These are phyloP conservation scores for Vickermania spadyakhi DNA, from an alignment of 208 protist genomes.

Conservation along the genomic window DNA sequence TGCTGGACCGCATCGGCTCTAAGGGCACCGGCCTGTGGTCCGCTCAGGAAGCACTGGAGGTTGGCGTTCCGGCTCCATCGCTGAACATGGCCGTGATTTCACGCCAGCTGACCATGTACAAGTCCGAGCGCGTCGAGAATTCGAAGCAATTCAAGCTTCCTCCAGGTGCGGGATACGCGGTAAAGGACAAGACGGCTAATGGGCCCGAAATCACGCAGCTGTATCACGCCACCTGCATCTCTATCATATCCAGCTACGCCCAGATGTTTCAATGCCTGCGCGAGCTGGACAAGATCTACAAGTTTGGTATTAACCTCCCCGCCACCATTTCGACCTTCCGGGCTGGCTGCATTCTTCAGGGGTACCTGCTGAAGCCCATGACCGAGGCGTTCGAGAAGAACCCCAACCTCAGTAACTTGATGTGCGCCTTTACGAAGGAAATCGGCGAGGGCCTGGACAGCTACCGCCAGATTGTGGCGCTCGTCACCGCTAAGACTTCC, in stretches of 20 bases:
- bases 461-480: constrained; percentile 58
- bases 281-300: constrained; percentile 82
- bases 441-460: constrained; percentile 45
- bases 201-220: constrained; percentile 56
- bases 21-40: constrained; percentile 98
- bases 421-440: constrained; percentile 81
- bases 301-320: constrained; percentile 80
- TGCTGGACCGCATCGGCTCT: constrained; percentile 93
- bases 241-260: constrained; percentile 87
- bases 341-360: constrained; percentile 87
- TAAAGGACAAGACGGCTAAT: constrained; percentile 48
- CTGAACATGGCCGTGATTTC: constrained; percentile 93
- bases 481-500: constrained; percentile 36
- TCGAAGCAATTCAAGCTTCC: constrained; percentile 24
- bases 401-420: constrained; percentile 76
- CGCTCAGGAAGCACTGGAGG: constrained; percentile 89
- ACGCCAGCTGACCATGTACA: constrained; percentile 89
- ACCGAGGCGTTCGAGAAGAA: constrained; percentile 83
- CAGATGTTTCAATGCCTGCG: constrained; percentile 90
- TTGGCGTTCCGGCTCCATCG: constrained; percentile 83
- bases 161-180: constrained; percentile 1
- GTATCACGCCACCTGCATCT: constrained; percentile 62
- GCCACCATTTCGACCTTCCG: constrained; percentile 89
- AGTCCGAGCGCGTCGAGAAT: constrained; percentile 87
- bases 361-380: constrained; percentile 81